Percentiles rank a stretch among this genome's conserved stretches.
phyloP scores from a whole-genome alignment of 2,329 filamentous ascomycete species.

The Colletotrichum caudatum region DNA sequence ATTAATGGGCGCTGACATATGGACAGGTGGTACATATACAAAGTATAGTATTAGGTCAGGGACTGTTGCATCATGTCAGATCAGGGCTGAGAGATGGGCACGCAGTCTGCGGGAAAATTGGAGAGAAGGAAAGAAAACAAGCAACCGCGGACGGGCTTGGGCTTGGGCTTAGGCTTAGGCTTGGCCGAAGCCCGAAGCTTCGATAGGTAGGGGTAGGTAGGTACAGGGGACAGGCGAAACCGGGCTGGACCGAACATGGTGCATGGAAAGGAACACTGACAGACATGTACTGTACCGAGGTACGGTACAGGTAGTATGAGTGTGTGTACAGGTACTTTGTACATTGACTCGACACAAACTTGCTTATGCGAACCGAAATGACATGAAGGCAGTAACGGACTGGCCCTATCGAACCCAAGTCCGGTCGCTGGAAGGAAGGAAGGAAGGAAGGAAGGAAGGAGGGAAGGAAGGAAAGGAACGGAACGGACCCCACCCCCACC shows the following conservation, averaged over 20 bases:
- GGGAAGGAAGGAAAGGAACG: too few relatives aligned
- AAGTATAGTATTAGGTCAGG: background rate
- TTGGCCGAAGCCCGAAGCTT: background rate
- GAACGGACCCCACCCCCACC: background rate
- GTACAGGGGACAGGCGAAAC: background rate
- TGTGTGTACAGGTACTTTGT: too few relatives aligned
- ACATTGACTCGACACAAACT: too few relatives aligned
- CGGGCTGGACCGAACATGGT: background rate
- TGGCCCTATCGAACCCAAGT: background rate
- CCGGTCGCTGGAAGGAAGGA: background rate
- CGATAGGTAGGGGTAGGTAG: too few relatives aligned
- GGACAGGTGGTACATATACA: too few relatives aligned
- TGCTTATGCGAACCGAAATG: background rate
- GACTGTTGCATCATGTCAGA: slow-evolving; percentile 11
- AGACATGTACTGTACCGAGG: background rate
- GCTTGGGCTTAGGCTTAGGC: too few relatives aligned
- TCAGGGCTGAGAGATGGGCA: slow-evolving; percentile 1
- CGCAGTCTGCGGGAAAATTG: slow-evolving; percentile 3
- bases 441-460: too few relatives aligned
- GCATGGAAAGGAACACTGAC: too few relatives aligned
- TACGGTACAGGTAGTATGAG: too few relatives aligned
- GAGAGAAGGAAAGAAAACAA: background rate
- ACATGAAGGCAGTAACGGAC: background rate
- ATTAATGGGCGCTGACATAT: slow-evolving; percentile 21
- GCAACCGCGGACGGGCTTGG: slow-evolving; percentile 4